Percentiles rank a stretch among this genome's conserved stretches.
These are phyloP conservation scores for Debaryomyces hansenii DNA, from an alignment of 805 yeast genomes.

Conservation along the genomic window DNA sequence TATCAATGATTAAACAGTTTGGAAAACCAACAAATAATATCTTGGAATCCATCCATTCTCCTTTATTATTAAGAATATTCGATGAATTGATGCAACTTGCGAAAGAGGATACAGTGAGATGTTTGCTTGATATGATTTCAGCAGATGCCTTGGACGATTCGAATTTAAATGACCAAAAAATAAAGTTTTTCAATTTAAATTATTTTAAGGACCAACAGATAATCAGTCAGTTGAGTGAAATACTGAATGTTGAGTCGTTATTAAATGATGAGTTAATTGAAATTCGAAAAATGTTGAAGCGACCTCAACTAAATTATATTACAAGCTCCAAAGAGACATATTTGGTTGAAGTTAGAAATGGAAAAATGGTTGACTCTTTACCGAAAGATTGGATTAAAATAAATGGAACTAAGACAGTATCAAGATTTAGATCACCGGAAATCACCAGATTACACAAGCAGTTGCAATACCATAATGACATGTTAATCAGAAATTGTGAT, in stretches of 20 bases:
- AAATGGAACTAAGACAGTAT: constrained; percentile 64
- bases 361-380: constrained; percentile 49
- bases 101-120: constrained; percentile 26
- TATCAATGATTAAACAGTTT: constrained; percentile 26
- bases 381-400: constrained; percentile 81
- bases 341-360: constrained; percentile 71
- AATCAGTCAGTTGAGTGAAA: constrained; percentile 31
- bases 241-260: constrained; percentile 44
- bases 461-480: constrained; percentile 61
- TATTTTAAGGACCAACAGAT: constrained; percentile 41
- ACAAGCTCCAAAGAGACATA: constrained; percentile 67
- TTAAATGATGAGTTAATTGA: constrained; percentile 53
- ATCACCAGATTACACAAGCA: constrained; percentile 50
- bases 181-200: constrained; percentile 41
- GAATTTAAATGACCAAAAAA: constrained; percentile 42
- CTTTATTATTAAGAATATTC: constrained; percentile 39
- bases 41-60: constrained; percentile 25
- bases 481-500: constrained; percentile 47
- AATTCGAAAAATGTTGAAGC: constrained; percentile 46
- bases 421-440: constrained; percentile 71
- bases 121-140: constrained; percentile 49
- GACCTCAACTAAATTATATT: constrained; percentile 58
- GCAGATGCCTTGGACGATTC: constrained; percentile 51
- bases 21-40: constrained; percentile 33
- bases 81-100: constrained; percentile 34